Percentiles rank a stretch among this genome's conserved stretches.
Evolutionary conservation across 768 basidiomycete genomes (phyloP).

Genomic region (Hydnum rufescens): DNA sequence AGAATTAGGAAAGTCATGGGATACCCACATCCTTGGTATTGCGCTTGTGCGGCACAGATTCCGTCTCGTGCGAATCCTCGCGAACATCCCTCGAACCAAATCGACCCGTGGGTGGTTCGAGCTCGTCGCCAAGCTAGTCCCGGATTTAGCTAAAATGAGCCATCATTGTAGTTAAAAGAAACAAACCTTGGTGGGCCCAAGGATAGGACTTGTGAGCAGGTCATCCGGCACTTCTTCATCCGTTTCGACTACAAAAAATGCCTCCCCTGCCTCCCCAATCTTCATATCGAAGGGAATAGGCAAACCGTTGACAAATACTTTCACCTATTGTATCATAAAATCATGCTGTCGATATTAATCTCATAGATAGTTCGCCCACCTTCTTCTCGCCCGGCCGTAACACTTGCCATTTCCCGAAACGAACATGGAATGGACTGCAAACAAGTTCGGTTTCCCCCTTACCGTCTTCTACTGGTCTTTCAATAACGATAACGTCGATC

Average conservation of each 20-base stretch:
- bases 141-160: neutral
- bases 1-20: neutral
- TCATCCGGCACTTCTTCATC: constrained; percentile 85
- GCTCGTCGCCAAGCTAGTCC: neutral
- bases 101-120: neutral
- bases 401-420: constrained; percentile 95
- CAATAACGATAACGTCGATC: constrained; percentile 95
- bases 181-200: constrained; percentile 25
- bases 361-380: constrained; percentile 23
- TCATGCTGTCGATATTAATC: neutral
- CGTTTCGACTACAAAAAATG: constrained; percentile 96
- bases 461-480: constrained; percentile 43
- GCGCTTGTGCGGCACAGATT: neutral
- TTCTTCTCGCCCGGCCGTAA: constrained; percentile 86
- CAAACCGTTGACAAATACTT: constrained; percentile 68
- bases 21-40: neutral
- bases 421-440: constrained; percentile 91
- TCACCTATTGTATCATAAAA: constrained; percentile 35
- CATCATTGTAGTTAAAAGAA: neutral
- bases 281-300: constrained; percentile 92
- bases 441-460: constrained; percentile 37
- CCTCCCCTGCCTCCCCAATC: constrained; percentile 95
- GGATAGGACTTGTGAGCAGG: constrained; percentile 82
- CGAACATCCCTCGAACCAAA: neutral
- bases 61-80: neutral